These are phyloP conservation scores for Ilyonectria destructans DNA, from an alignment of 2,329 filamentous ascomycete genomes.

Conservation along the genomic window DNA sequence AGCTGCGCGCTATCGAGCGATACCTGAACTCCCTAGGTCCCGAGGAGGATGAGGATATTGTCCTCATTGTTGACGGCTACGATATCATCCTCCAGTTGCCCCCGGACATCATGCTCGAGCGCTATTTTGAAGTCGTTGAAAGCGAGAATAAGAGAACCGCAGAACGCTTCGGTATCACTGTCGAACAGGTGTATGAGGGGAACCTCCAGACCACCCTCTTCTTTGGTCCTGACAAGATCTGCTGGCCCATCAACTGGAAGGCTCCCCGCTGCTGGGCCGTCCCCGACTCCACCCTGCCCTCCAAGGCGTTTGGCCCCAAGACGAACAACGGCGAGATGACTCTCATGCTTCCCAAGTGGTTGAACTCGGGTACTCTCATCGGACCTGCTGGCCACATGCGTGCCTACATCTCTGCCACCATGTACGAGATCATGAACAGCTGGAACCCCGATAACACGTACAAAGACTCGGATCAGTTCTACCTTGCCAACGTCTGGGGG, in stretches of 20 bases:
- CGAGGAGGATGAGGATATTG: constrained; percentile 69
- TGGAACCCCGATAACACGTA: constrained; percentile 51
- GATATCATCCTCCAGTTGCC: constrained; percentile 79
- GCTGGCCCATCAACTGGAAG: constrained; percentile 56
- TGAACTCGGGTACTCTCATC: constrained; percentile 64
- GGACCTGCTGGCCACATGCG: constrained; percentile 55
- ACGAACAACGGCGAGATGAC: constrained; percentile 53
- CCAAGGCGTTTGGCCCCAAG: constrained; percentile 57
- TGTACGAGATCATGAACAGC: constrained; percentile 53
- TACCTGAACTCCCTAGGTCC: constrained; percentile 52
- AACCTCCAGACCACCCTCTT: constrained; percentile 59
- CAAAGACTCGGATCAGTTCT: constrained; percentile 61
- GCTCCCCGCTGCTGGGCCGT: constrained; percentile 60
- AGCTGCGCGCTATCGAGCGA: constrained; percentile 55
- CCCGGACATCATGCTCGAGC: constrained; percentile 73
- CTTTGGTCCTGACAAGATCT: constrained; percentile 63
- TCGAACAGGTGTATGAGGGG: constrained; percentile 49
- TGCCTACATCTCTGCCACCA: constrained; percentile 46
- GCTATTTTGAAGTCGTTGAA: constrained; percentile 70
- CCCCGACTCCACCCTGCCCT: constrained; percentile 54
- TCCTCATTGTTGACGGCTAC: constrained; percentile 75
- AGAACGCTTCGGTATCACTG: constrained; percentile 63
- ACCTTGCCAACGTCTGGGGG: constrained; percentile 61
- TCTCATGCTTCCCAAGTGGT: constrained; percentile 57
- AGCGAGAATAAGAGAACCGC: constrained; percentile 68